phyloP scores from a whole-genome alignment of 2,329 filamentous ascomycete genomes.

The Alternaria gansuensis region DNA sequence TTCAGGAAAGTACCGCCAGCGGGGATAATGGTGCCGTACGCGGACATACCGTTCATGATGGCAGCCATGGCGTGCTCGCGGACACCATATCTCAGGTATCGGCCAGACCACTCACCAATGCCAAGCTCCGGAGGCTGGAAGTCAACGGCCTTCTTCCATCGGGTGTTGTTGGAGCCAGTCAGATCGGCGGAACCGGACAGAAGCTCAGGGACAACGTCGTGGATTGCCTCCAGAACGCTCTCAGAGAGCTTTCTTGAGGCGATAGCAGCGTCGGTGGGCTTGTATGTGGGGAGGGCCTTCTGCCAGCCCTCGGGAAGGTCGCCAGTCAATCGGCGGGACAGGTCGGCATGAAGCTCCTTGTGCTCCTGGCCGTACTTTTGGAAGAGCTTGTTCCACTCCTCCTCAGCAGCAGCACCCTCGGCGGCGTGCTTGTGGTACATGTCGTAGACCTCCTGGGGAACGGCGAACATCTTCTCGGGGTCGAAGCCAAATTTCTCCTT shows the following conservation, averaged over 20 bases:
- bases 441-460: constrained; percentile 95
- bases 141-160: constrained; percentile 96
- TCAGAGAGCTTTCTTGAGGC: constrained; percentile 97
- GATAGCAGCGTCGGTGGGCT: constrained; percentile 80
- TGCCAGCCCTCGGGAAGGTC: constrained; percentile 97
- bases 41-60: constrained; percentile 93
- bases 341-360: constrained; percentile 80
- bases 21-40: constrained; percentile 94
- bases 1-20: constrained; percentile 98
- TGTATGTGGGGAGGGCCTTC: constrained; percentile 91
- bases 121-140: constrained; percentile 90
- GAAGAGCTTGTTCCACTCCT: constrained; percentile 95
- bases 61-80: constrained; percentile 92
- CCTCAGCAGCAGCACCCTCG: constrained; percentile 86
- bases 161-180: constrained; percentile 98
- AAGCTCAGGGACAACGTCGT: constrained; percentile 84
- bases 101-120: constrained; percentile 88
- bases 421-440: constrained; percentile 83
- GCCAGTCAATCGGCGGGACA: constrained; percentile 79
- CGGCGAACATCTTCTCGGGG: constrained; percentile 89
- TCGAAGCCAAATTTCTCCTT: constrained; percentile 97
- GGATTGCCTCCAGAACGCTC: constrained; percentile 87
- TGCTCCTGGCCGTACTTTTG: constrained; percentile 83
- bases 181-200: constrained; percentile 96
- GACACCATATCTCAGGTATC: constrained; percentile 92